These are phyloP conservation scores for Protoeuglena noctilucae DNA, from an alignment of 139 green algal genomes.

Conservation along the genomic window DNA sequence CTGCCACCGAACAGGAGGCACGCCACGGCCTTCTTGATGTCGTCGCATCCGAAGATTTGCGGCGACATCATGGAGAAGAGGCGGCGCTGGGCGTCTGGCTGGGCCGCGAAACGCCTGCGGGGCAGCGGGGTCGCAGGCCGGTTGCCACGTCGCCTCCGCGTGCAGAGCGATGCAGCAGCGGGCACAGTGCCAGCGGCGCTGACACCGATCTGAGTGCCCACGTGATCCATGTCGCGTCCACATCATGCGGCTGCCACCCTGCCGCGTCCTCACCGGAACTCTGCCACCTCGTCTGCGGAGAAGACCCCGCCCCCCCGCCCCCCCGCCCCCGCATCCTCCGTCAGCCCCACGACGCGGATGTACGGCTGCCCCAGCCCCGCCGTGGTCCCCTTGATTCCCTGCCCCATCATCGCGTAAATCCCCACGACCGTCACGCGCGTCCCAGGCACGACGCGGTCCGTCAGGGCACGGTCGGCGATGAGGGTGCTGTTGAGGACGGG, in stretches of 20 bases:
- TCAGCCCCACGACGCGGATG: slow-evolving; percentile 78
- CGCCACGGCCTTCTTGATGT: slow-evolving; percentile 91
- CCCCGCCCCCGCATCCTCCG: slow-evolving; percentile 46
- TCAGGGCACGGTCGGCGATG: slow-evolving; percentile 66
- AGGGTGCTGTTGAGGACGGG: too few relatives aligned
- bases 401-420: slow-evolving; percentile 56
- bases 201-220: too few relatives aligned
- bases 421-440: slow-evolving; percentile 78
- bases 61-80: slow-evolving; percentile 73
- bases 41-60: slow-evolving; percentile 82
- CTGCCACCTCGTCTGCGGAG: slow-evolving; percentile 19
- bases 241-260: too few relatives aligned
- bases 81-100: slow-evolving; percentile 44
- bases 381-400: slow-evolving; percentile 29
- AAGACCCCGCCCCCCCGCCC: slow-evolving; percentile 13
- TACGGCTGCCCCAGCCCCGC: slow-evolving; percentile 81
- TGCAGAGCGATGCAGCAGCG: too few relatives aligned
- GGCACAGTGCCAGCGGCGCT: too few relatives aligned
- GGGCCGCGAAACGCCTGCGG: slow-evolving; percentile 60
- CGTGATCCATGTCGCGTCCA: too few relatives aligned
- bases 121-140: too few relatives aligned
- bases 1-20: slow-evolving; percentile 89
- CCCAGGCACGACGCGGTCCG: slow-evolving; percentile 62
- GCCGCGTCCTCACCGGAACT: too few relatives aligned
- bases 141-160: too few relatives aligned